phyloP scores from a whole-genome alignment of 2,329 filamentous ascomycete species.

The Talaromyces sp. region DNA sequence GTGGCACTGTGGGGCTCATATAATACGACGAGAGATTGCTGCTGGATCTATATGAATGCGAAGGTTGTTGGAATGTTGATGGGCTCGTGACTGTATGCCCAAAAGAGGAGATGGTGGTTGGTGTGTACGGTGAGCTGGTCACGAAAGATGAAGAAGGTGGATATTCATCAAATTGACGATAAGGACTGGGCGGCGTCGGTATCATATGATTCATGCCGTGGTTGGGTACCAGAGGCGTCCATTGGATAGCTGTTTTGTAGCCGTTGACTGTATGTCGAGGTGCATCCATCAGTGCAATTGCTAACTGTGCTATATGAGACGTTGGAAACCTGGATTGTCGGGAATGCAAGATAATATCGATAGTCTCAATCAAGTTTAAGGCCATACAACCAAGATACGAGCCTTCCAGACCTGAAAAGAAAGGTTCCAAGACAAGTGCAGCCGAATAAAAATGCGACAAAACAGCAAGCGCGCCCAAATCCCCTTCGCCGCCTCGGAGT shows the following conservation, averaged over 20 bases:
- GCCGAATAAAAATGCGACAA: slow-evolving; percentile 90
- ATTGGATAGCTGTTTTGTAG: slow-evolving; percentile 68
- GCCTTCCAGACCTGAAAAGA: slow-evolving; percentile 87
- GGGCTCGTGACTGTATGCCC: slow-evolving; percentile 29
- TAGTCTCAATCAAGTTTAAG: slow-evolving; percentile 79
- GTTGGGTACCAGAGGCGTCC: slow-evolving; percentile 39
- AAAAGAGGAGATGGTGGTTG: slow-evolving; percentile 40
- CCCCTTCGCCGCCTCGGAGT: slow-evolving; percentile 71
- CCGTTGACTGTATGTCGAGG: slow-evolving; percentile 66
- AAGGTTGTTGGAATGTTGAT: slow-evolving; percentile 34
- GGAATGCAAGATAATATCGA: slow-evolving; percentile 69
- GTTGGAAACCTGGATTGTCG: slow-evolving; percentile 61
- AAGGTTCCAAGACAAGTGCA: slow-evolving; percentile 79
- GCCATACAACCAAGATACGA: slow-evolving; percentile 82
- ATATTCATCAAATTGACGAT: slow-evolving; percentile 32
- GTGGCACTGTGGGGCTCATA: slow-evolving; percentile 30
- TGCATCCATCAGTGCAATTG: slow-evolving; percentile 67
- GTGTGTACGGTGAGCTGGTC: slow-evolving; percentile 39
- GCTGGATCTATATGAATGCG: slow-evolving; percentile 33
- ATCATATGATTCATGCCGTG: slow-evolving; percentile 35
- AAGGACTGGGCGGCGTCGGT: slow-evolving; percentile 35
- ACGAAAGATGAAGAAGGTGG: slow-evolving; percentile 34
- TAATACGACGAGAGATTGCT: slow-evolving; percentile 36
- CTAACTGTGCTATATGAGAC: slow-evolving; percentile 59
- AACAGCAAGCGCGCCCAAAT: slow-evolving; percentile 74